Percentiles rank a stretch among this genome's conserved stretches.
phyloP scores from a whole-genome alignment of 352 stramenopile species.

The Phytophthora sansomeana region DNA sequence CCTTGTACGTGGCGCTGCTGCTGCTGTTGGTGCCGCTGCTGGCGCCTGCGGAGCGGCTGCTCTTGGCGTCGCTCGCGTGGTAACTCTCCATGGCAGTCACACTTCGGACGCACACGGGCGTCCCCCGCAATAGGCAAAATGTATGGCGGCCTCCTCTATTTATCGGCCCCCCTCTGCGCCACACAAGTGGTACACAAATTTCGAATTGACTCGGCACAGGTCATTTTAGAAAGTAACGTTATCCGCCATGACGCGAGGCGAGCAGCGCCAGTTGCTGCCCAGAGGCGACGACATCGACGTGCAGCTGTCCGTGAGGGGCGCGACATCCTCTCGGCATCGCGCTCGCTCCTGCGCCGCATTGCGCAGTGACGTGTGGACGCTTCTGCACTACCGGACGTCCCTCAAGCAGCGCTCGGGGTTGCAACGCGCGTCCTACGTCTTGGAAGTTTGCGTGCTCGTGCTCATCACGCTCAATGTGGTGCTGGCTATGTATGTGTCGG shows the following conservation, averaged over 20 bases:
- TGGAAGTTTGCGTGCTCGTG: slow-evolving; percentile 73
- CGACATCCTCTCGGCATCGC: not conserved
- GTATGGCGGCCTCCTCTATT: slow-evolving; percentile 11
- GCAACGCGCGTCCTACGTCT: slow-evolving; percentile 70
- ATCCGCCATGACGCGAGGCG: slow-evolving; percentile 17
- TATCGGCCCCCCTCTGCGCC: slow-evolving; percentile 18
- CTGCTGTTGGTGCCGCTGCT: slow-evolving; percentile 10
- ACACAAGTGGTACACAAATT: slow-evolving; percentile 19
- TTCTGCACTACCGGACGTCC: slow-evolving; percentile 79
- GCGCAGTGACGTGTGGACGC: slow-evolving; percentile 73
- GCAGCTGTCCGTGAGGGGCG: slow-evolving; percentile 22
- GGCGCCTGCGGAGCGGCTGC: slow-evolving; percentile 16
- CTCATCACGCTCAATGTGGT: slow-evolving; percentile 85
- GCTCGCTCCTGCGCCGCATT: slow-evolving; percentile 30
- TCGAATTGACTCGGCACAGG: too few relatives aligned
- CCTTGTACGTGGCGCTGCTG: slow-evolving; percentile 31
- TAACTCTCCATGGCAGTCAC: slow-evolving; percentile 37
- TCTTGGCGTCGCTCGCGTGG: slow-evolving; percentile 39
- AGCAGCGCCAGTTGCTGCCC: slow-evolving; percentile 28
- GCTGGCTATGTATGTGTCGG: slow-evolving; percentile 74
- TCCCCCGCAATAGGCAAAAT: slow-evolving; percentile 20
- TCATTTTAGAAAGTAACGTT: too few relatives aligned
- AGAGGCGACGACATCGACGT: slow-evolving; percentile 23
- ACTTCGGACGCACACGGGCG: slow-evolving; percentile 3
- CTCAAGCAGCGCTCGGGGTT: slow-evolving; percentile 63